These are phyloP conservation scores for Ustulina deusta DNA, from an alignment of 2,329 filamentous ascomycete genomes.

Conservation along the genomic window DNA sequence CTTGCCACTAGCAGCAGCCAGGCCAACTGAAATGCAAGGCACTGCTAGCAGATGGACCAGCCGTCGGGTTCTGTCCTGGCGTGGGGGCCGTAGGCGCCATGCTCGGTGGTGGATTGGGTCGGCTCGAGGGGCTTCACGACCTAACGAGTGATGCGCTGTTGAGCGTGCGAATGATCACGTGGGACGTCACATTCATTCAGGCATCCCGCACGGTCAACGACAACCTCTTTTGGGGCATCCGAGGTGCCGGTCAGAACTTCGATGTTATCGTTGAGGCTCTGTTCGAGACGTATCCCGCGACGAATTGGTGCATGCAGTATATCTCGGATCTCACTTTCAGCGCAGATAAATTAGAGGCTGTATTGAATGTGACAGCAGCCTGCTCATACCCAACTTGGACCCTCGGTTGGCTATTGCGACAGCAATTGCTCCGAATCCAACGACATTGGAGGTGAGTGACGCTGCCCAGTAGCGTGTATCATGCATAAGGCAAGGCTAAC, in stretches of 20 bases:
- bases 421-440: too few species aligned
- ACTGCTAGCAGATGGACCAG: too few species aligned
- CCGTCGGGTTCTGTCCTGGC: not conserved
- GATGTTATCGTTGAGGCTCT: not conserved
- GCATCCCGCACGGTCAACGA: not conserved
- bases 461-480: too few species aligned
- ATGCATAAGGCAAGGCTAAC: too few species aligned
- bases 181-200: not conserved
- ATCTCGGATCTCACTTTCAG: not conserved
- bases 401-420: not conserved
- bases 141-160: not conserved
- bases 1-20: too few species aligned
- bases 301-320: not conserved
- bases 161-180: not conserved
- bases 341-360: not conserved
- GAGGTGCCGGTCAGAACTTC: slow-evolving; percentile 15
- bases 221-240: slow-evolving; percentile 13
- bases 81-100: not conserved
- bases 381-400: not conserved
- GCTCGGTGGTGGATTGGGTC: slow-evolving; percentile 4
- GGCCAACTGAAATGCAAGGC: too few species aligned
- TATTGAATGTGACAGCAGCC: not conserved
- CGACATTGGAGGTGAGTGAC: too few species aligned
- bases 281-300: not conserved
- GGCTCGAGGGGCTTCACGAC: not conserved